Base-by-base conservation (phyloP, 1,139 yeast genomes). In the Pneumocystis oryctolagi region DNA sequence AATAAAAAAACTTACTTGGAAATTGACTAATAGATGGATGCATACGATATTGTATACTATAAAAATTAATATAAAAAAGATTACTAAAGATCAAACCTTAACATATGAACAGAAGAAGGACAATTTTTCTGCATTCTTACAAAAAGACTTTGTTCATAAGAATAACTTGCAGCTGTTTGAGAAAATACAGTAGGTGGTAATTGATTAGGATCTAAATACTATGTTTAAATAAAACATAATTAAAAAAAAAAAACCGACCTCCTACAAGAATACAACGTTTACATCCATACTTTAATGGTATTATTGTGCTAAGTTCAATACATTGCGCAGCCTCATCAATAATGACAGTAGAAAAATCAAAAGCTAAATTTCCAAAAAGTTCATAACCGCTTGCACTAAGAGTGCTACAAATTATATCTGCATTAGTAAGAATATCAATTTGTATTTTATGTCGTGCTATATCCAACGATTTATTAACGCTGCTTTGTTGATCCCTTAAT, bases 281-380 rank as follows among this genome's bases (percentile, higher is more conserved):
- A 70, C 96, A 88, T 1, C 98, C 98, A 72, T 90, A 94, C 70
- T 96, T 79, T 68, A 94, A 78, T 0, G 99, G 99, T 70, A 92
- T 92, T 40, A 94, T 80, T 0, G 96, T 88, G 12, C 96, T 88
- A 59, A 92, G 73, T 71, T 94, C 99, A 60, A 94, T 92, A 82
- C 96, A 87, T 73, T 94, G 99, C 70, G 97, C 95, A 0, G 98
- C 98, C 73, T 94, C 99, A 77, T 94, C 99, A 68, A 94, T 85
- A 63, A 94, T 84, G 1, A 94, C 97, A n/a, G 95, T 88, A 63
- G 87, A 96, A 73, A 94, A 92, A 56, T 81, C 81, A 71, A 89
- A 80, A 20, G 89, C 83, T 70, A 90, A 76, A 60, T 84, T 80
- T 0, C 90, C 83, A 62, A 94, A 78, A 65, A 89, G 83, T 66